A percentile compares a stretch with the other conserved stretches of the same genome.
Conservation (phyloP, 495 filamentous ascomycete genomes). For the Melanomma pulvis-pyrius region DNA sequence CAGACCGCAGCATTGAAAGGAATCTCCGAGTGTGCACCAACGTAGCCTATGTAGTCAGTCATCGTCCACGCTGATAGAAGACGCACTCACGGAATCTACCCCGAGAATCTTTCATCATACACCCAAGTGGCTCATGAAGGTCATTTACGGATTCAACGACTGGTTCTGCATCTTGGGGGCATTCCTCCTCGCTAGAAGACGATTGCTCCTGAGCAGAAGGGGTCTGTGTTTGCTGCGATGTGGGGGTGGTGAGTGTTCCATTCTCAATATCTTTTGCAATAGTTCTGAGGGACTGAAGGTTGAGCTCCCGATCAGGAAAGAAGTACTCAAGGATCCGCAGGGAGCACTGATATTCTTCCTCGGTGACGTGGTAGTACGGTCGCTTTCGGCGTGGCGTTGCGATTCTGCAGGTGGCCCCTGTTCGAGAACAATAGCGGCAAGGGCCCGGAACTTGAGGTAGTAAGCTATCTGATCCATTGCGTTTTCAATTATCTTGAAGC, state of each 20-base stretch:
- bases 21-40: conserved; percentile 35
- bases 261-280: conserved; percentile 26
- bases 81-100: conserved; percentile 23
- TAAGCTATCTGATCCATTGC: not conserved
- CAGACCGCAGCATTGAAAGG: conserved; percentile 36
- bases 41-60: conserved; percentile 26
- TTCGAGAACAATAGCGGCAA: conserved; percentile 33
- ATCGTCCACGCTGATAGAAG: not conserved
- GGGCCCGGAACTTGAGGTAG: conserved; percentile 25
- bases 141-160: conserved; percentile 30
- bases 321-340: conserved; percentile 35
- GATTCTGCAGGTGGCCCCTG: conserved; percentile 25
- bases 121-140: conserved; percentile 32
- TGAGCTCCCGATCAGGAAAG: conserved; percentile 34
- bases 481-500: not conserved
- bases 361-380: conserved; percentile 35
- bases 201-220: conserved; percentile 1
- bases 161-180: conserved; percentile 20
- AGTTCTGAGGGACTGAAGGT: conserved; percentile 18
- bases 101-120: conserved; percentile 34
- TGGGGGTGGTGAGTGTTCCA: conserved; percentile 7
- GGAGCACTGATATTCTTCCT: conserved; percentile 36
- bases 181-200: conserved; percentile 13
- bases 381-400: conserved; percentile 32
- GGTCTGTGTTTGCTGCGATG: conserved; percentile 3